These are phyloP conservation scores for Corymbia citriodora DNA, from an alignment of 441 rosid species.

Conservation along the genomic window DNA sequence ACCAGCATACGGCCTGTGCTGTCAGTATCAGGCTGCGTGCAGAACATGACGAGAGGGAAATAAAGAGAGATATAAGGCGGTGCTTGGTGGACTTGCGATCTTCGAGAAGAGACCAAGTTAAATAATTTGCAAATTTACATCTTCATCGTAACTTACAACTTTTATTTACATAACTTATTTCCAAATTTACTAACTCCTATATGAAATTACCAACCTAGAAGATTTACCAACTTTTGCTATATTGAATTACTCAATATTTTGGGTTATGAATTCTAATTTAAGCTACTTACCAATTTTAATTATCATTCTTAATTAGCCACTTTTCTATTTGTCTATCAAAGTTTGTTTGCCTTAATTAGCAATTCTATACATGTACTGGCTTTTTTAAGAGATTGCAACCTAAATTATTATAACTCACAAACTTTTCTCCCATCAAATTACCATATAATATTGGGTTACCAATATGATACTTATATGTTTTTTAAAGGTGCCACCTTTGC, in stretches of 20 bases:
- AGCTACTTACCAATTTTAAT: background rate
- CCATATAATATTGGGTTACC: background rate
- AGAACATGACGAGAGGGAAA: background rate
- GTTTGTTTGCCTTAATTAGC: background rate
- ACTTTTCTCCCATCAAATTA: background rate
- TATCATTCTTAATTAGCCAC: background rate
- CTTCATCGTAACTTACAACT: background rate
- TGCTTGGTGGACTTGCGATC: background rate
- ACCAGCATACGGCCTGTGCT: background rate
- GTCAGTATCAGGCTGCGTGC: background rate
- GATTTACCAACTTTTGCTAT: background rate
- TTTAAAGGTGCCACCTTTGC: background rate
- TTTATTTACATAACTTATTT: background rate
- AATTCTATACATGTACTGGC: background rate
- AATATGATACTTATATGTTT: background rate
- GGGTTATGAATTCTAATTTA: background rate
- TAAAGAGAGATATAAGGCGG: background rate
- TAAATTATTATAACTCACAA: background rate
- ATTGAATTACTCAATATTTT: background rate
- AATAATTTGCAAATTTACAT: background rate
- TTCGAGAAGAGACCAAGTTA: background rate
- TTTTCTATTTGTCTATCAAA: background rate
- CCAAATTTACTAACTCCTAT: background rate
- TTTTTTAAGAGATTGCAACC: background rate
- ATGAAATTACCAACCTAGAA: background rate